Evolutionary conservation across 768 basidiomycete genomes (phyloP).

Genomic region (Auricularia auricula-judae): DNA sequence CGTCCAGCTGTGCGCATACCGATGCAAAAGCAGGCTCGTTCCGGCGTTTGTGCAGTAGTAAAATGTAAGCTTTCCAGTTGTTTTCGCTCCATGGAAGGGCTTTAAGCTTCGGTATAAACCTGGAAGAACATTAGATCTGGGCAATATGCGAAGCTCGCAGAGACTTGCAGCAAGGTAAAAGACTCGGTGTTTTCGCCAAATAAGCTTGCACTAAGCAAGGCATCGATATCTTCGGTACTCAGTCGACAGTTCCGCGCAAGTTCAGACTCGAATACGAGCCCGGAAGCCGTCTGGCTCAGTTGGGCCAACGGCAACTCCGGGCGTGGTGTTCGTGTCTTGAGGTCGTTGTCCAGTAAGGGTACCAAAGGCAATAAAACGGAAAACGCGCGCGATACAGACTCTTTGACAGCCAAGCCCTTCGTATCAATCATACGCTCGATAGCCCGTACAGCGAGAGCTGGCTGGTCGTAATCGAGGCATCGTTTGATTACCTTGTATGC

Average conservation of each 20-base stretch:
- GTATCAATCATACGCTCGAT: not conserved
- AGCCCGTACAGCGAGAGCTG: not conserved
- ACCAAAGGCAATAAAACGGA: not conserved
- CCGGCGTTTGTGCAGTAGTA: not conserved
- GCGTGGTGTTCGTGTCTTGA: not conserved
- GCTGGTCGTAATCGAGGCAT: not conserved
- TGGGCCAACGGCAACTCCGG: not conserved
- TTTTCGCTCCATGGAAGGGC: not conserved
- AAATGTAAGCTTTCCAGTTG: not conserved
- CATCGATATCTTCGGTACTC: not conserved
- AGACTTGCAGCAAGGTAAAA: not conserved
- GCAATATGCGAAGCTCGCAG: not conserved
- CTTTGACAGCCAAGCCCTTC: not conserved
- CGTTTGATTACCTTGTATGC: not conserved
- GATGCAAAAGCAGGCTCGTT: not conserved
- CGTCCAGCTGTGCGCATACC: not conserved
- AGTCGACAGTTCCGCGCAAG: not conserved
- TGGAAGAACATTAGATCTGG: not conserved
- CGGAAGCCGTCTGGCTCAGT: not conserved
- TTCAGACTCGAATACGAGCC: not conserved
- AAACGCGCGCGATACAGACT: not conserved
- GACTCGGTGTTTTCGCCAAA: not conserved
- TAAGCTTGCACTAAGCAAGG: not conserved
- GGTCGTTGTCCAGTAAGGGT: not conserved
- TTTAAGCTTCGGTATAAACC: not conserved